Conservation (phyloP, 2,329 filamentous ascomycete genomes). For the Sclerotinia trifoliorum region DNA sequence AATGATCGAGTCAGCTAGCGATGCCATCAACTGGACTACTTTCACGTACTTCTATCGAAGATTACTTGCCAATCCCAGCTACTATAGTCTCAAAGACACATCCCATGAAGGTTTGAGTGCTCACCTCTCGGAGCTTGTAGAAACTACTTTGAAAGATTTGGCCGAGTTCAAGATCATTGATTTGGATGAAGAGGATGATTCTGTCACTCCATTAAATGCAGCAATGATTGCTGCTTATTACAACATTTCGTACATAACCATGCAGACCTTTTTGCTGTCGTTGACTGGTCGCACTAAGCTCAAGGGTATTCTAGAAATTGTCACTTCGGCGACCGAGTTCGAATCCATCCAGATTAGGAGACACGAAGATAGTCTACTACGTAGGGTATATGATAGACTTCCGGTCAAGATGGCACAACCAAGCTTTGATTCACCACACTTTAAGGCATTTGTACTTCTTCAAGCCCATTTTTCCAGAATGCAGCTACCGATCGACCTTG, state of each 20-base stretch:
- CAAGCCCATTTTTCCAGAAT: constrained; percentile 97
- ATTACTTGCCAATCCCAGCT: constrained; percentile 91
- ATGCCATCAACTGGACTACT: constrained; percentile 97
- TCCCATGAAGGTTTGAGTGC: constrained; percentile 92
- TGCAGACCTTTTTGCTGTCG: constrained; percentile 96
- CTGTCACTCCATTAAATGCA: constrained; percentile 83
- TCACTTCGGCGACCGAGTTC: constrained; percentile 95
- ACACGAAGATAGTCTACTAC: constrained; percentile 84
- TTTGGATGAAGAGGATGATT: constrained; percentile 89
- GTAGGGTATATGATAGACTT: constrained; percentile 88
- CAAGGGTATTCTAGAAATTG: constrained; percentile 94
- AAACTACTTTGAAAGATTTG: constrained; percentile 86
- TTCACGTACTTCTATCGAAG: constrained; percentile 98
- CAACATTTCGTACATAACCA: constrained; percentile 98
- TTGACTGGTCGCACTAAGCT: constrained; percentile 86
- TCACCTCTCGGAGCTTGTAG: constrained; percentile 91
- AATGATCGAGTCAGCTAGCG: constrained; percentile 91
- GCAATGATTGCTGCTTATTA: constrained; percentile 99
- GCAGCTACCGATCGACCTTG: constrained; percentile 92
- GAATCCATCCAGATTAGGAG: constrained; percentile 91
- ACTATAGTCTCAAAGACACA: constrained; percentile 85
- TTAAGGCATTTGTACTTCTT: constrained; percentile 95
- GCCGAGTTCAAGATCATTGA: constrained; percentile 94
- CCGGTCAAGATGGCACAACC: constrained; percentile 92
- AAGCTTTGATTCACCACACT: constrained; percentile 89